Evolutionary conservation across 805 yeast genomes (phyloP), one percentile per base, ranked within the genome.

Genomic region (Saccharomyces kudriavzevii): DNA sequence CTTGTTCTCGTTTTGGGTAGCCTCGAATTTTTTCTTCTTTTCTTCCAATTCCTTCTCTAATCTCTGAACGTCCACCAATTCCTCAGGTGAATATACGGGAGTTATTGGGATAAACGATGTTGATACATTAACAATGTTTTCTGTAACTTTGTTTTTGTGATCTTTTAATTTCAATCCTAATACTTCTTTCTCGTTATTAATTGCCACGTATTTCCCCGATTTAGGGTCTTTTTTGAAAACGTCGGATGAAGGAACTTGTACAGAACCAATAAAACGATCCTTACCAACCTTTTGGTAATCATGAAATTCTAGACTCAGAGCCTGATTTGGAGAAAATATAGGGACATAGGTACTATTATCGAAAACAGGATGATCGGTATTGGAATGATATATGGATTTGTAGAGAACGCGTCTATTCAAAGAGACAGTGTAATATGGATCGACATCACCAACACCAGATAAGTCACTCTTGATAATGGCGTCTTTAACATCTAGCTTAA

Each of bases 401-500:
- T 77, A 85, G 56, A 75, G 76, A 43, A 79, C 63, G 64, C 79
- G 79, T 59, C 85, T 86, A 61, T 83, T 82, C 54, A 81, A 68
- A 40, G 79, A 62, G 9, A 86, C 75, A 55, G 79, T 76, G 43
- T 84, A 81, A 61, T 85, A 87, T 4, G 95, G 94, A 68, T 87
- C 91, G 61, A 86, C 82, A 53, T 78, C 80, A 53, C 94, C 92
- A 50, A 85, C 78, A 14, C 83, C 77, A 59, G 85, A 87, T 60
- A 85, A 70, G 60, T 82, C 67, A 73, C 57, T 56, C 59, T 77
- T 72, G 45, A 80, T 78, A 10, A 65, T 65, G 17, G 84, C 85
- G 31, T 74, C 70, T 54, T 82, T 76, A 49, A 87, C 60, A 61
- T 81, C 82, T 40, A 87, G 62, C 71, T 84, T 79, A 27, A 83